phyloP scores from a whole-genome alignment of 495 filamentous ascomycete genomes.

The Podospora fimiseda region DNA sequence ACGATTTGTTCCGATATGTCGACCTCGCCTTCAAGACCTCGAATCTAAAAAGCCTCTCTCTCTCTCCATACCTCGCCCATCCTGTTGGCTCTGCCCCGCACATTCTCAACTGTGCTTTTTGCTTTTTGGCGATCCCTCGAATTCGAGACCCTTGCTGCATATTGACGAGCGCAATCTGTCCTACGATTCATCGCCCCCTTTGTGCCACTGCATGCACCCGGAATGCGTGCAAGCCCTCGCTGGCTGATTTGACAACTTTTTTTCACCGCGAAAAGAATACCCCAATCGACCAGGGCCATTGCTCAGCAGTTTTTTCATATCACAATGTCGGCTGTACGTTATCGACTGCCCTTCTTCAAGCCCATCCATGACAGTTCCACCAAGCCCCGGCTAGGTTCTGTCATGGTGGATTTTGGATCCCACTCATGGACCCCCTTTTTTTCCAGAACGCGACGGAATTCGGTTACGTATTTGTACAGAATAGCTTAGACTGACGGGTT shows the following conservation, averaged over 20 bases:
- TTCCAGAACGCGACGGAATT: background rate
- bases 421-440: background rate
- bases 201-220: constrained; percentile 5
- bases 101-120: background rate
- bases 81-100: background rate
- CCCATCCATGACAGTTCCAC: background rate
- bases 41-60: background rate
- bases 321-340: constrained; percentile 30
- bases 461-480: background rate
- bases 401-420: background rate
- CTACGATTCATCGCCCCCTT: background rate
- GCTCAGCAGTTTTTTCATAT: constrained; percentile 2
- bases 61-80: background rate
- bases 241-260: constrained; percentile 4
- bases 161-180: background rate
- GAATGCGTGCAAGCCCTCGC: constrained; percentile 5
- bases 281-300: background rate
- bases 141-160: no score
- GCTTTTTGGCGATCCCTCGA: background rate
- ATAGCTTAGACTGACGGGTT: background rate
- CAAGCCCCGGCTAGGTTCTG: background rate
- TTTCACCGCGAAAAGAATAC: background rate
- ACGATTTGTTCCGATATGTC: background rate
- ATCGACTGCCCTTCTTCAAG: constrained; percentile 4
- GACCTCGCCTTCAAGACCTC: background rate